phyloP scores from a whole-genome alignment of 768 basidiomycete genomes.

The Agrocybe pediades region DNA sequence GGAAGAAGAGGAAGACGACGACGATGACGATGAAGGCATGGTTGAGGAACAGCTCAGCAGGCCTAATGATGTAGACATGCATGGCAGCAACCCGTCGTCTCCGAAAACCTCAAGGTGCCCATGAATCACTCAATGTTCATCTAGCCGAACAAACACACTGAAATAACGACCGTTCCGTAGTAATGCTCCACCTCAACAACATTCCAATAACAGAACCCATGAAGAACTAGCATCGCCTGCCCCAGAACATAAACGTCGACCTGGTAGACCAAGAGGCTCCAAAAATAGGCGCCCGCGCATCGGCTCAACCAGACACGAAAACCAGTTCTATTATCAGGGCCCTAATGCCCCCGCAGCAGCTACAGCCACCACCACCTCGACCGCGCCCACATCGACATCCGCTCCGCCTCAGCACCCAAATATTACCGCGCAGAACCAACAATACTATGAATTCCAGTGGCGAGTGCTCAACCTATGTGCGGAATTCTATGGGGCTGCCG shows the following conservation, averaged over 20 bases:
- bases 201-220: constrained; percentile 23
- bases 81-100: constrained; percentile 38
- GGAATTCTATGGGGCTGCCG: constrained; percentile 85
- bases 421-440: constrained; percentile 68
- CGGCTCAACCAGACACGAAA: constrained; percentile 34
- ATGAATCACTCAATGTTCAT: not conserved
- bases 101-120: constrained; percentile 34
- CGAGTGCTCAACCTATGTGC: constrained; percentile 79
- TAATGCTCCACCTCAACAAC: constrained; percentile 21
- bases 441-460: constrained; percentile 88
- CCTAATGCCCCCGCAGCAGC: constrained; percentile 32
- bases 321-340: constrained; percentile 47
- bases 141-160: constrained; percentile 2
- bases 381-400: constrained; percentile 26
- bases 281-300: constrained; percentile 63
- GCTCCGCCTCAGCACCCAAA: constrained; percentile 45
- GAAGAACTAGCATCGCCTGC: constrained; percentile 30
- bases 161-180: constrained; percentile 16
- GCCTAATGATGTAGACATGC: constrained; percentile 41
- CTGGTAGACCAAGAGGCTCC: constrained; percentile 79
- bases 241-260: constrained; percentile 65
- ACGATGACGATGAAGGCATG: constrained; percentile 75
- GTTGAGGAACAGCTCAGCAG: constrained; percentile 67
- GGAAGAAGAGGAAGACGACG: constrained; percentile 62
- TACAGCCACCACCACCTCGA: constrained; percentile 13